Evolutionary conservation across 495 filamentous ascomycete genomes (phyloP).

Genomic region (Daldinia concentrica): DNA sequence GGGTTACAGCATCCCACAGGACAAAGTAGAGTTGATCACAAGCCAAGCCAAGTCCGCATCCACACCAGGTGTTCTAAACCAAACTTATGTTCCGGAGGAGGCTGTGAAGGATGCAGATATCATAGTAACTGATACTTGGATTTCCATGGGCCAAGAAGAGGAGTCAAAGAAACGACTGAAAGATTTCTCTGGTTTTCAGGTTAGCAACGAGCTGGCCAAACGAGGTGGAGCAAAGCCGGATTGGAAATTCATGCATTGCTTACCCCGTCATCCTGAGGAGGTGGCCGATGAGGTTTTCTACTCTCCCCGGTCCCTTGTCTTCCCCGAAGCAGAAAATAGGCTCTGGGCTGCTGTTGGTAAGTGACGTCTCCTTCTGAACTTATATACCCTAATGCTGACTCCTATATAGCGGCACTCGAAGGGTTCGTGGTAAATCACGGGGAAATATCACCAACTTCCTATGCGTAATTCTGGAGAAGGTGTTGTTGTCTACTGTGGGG

Average conservation of each 20-base stretch:
- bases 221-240: constrained; percentile 84
- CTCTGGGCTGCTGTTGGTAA: constrained; percentile 84
- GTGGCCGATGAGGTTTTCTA: constrained; percentile 96
- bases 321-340: constrained; percentile 92
- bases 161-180: constrained; percentile 78
- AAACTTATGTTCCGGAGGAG: constrained; percentile 84
- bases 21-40: constrained; percentile 75
- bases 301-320: constrained; percentile 80
- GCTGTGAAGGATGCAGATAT: constrained; percentile 90
- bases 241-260: constrained; percentile 99
- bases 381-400: constrained; percentile 30
- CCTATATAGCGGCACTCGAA: constrained; percentile 72
- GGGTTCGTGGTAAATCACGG: constrained; percentile 93
- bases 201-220: constrained; percentile 82
- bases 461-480: background rate
- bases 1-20: constrained; percentile 77
- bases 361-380: constrained; percentile 32
- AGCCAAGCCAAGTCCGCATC: constrained; percentile 64
- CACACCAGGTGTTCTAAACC: constrained; percentile 70
- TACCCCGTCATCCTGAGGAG: constrained; percentile 94
- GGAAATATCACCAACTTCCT: constrained; percentile 53
- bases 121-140: constrained; percentile 95
- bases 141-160: constrained; percentile 95
- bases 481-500: background rate
- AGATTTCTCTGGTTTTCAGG: constrained; percentile 89